Conservation (phyloP, 106 monocot species). For the Chionographis japonica region DNA sequence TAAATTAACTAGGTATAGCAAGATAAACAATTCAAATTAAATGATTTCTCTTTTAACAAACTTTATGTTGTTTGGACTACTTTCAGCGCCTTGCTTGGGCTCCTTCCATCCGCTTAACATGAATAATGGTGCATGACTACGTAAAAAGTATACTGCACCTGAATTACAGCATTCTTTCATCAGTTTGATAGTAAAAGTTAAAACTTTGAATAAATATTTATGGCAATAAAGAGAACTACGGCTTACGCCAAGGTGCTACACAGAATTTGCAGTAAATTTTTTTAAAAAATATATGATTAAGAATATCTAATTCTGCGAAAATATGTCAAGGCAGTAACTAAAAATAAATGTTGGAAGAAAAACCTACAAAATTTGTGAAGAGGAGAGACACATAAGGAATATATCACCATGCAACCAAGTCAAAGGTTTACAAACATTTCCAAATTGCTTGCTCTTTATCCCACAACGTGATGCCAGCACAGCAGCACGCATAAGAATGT, state of each 20-base stretch:
- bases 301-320: background rate
- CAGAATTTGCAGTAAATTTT: background rate
- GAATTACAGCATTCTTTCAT: no score
- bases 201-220: no score
- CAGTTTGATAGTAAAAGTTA: no score
- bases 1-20: no score
- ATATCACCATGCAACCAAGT: conserved; percentile 92
- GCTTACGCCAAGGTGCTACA: background rate
- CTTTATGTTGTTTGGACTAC: no score
- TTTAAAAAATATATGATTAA: conserved; percentile 2
- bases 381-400: conserved; percentile 96
- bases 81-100: no score
- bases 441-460: conserved; percentile 90
- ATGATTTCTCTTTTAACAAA: no score
- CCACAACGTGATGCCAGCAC: conserved; percentile 96
- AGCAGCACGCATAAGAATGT: conserved; percentile 89
- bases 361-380: conserved; percentile 96
- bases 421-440: conserved; percentile 82
- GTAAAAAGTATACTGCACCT: no score
- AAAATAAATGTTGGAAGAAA: background rate
- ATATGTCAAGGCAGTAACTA: conserved; percentile 3
- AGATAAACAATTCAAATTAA: no score
- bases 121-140: no score
- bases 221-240: no score
- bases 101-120: no score